phyloP scores from a whole-genome alignment of 495 filamentous ascomycete genomes.

The Mycothermus thermophilus region DNA sequence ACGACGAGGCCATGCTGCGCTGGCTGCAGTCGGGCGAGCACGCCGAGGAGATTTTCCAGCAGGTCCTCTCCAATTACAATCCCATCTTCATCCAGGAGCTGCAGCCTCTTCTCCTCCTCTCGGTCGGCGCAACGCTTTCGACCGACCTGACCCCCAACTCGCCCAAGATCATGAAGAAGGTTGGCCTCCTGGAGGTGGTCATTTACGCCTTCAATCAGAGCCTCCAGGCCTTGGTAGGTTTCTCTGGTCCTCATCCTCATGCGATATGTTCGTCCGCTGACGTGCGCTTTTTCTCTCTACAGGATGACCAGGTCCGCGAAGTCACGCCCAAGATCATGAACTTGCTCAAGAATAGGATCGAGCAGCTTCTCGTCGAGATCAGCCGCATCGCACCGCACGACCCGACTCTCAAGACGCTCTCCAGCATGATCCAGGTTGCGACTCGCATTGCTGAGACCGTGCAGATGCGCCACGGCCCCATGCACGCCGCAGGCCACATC shows the following conservation, averaged over 20 bases:
- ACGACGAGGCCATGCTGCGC: slow-evolving; percentile 52
- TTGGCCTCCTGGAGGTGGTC: slow-evolving; percentile 66
- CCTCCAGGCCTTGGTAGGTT: slow-evolving; percentile 35
- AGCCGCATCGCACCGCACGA: slow-evolving; percentile 47
- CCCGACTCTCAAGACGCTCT: slow-evolving; percentile 48
- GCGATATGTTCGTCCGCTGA: slow-evolving; percentile 4
- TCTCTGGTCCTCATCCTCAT: neutral
- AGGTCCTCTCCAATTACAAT: slow-evolving; percentile 59
- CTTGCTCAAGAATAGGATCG: slow-evolving; percentile 54
- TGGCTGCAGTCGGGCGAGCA: slow-evolving; percentile 73
- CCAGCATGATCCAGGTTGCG: slow-evolving; percentile 31
- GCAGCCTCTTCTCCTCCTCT: slow-evolving; percentile 64
- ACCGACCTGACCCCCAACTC: slow-evolving; percentile 46
- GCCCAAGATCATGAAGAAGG: slow-evolving; percentile 38
- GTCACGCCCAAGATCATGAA: slow-evolving; percentile 61
- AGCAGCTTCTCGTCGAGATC: slow-evolving; percentile 55
- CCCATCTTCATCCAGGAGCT: slow-evolving; percentile 58
- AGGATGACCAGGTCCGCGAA: slow-evolving; percentile 66
- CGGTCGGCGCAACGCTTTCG: slow-evolving; percentile 69
- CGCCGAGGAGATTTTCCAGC: slow-evolving; percentile 68
- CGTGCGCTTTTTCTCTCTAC: slow-evolving; percentile 4
- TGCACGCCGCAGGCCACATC: slow-evolving; percentile 4
- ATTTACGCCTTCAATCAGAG: slow-evolving; percentile 36
- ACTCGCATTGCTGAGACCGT: slow-evolving; percentile 14
- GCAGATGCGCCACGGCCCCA: slow-evolving; percentile 4